Evolutionary conservation across 2,329 filamentous ascomycete genomes (phyloP), one percentile per base, ranked within the genome.

Genomic region (Aspergillus luchuensis): DNA sequence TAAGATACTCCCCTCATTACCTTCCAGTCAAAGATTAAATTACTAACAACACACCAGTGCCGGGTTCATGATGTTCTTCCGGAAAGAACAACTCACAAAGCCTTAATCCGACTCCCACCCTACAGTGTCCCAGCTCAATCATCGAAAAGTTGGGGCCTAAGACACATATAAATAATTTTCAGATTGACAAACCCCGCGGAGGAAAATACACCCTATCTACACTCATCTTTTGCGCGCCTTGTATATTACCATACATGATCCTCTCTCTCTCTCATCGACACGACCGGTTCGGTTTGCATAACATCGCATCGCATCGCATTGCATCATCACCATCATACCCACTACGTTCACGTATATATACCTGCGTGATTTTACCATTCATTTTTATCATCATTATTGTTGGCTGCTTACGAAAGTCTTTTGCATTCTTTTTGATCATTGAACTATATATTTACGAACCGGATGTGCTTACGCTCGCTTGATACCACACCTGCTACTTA

Each of bases 1-100:
- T 72, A 82, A 84, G 51, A 78, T 76, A 63, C 48, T 13, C 25
- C 56, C 8, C 3, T 8, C 5, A 30, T 7, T 7, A 5, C 7
- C 2, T n/a, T 33, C 28, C 28, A 15, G 7, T 8, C 3, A 17
- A 1, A 54, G 33, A 63, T 19, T 52, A 57, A 61, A 49, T 63
- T 13, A 8, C 13, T 33, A 33, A 23, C 41, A 15, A 4, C 59
- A 17, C 19, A 28, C 2, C 19, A 79, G 76, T 66, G 75, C 67
- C 56, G 76, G 76, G 8, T 79, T 77, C 64, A 70, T 78, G 36
- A 60, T 76, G 33, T 80, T 80, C 69, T 80, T 80, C 72, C 76
- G 78, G 19, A 78, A 76, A 60, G 78, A 80, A 59, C 78, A 80
- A 60, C 70, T 80, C 19, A 76, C 73, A 47, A 80, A 80, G 61